Evolutionary conservation across 1,284 basidiomycete species (phyloP).

Genomic region (Cryptococcus wingfieldii): DNA sequence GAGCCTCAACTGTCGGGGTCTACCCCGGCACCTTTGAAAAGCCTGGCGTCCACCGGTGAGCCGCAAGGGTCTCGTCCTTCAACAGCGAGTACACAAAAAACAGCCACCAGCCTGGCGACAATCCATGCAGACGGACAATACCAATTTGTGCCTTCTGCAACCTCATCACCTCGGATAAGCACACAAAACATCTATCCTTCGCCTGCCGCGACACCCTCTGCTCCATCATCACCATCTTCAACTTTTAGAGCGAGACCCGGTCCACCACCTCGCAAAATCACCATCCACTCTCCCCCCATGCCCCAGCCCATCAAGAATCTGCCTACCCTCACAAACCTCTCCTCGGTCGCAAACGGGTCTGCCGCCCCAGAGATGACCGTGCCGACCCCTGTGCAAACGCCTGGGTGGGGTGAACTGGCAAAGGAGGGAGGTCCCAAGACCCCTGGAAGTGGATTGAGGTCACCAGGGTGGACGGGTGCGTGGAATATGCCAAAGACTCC

Average conservation of each 20-base stretch:
- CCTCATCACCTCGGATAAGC: neutral
- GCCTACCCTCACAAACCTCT: constrained; percentile 31
- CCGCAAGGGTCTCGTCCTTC: neutral
- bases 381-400: constrained; percentile 10
- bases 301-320: constrained; percentile 47
- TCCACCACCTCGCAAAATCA: constrained; percentile 25
- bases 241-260: constrained; percentile 10
- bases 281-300: constrained; percentile 45
- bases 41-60: neutral
- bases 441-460: constrained; percentile 20
- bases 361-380: neutral
- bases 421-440: constrained; percentile 35
- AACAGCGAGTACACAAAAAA: constrained; percentile 3
- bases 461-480: constrained; percentile 2
- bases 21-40: too few species aligned
- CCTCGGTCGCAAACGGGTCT: constrained; percentile 14
- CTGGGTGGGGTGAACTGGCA: constrained; percentile 36
- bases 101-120: neutral
- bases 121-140: neutral
- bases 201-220: neutral
- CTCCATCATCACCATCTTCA: constrained; percentile 1
- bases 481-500: neutral
- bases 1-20: neutral
- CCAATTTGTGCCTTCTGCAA: neutral
- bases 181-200: neutral